Percentiles rank a stretch among this genome's conserved stretches.
Conservation (phyloP, 805 yeast species). For the Metschnikowia santaceciliae region DNA sequence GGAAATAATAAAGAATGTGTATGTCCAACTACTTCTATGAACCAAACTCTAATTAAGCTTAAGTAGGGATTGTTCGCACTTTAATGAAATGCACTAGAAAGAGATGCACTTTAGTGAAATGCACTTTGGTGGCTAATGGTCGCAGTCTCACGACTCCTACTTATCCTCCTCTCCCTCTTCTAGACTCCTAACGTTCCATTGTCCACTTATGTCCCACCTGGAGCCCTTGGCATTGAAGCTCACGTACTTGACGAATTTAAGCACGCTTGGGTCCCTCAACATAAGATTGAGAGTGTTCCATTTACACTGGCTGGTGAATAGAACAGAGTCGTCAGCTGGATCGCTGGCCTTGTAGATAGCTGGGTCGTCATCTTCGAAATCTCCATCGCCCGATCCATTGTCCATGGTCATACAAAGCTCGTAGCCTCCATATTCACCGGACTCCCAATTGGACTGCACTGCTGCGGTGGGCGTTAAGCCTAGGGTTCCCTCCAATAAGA, state of each 20-base stretch:
- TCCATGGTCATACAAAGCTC: conserved; percentile 80
- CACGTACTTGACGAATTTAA: conserved; percentile 89
- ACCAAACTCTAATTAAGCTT: too few relatives aligned
- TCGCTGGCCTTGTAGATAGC: conserved; percentile 64
- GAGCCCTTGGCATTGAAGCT: conserved; percentile 85
- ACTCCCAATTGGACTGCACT: conserved; percentile 68
- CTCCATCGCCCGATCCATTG: conserved; percentile 43
- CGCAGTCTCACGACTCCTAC: too few relatives aligned
- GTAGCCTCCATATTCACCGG: conserved; percentile 92
- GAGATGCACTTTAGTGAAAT: too few relatives aligned
- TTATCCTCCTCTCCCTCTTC: conserved; percentile 33
- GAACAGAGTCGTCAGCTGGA: conserved; percentile 66
- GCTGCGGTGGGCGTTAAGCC: conserved; percentile 66
- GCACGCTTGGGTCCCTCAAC: conserved; percentile 78
- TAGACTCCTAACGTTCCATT: conserved; percentile 65
- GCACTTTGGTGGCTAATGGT: too few relatives aligned
- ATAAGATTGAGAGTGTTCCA: conserved; percentile 80
- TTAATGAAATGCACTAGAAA: too few relatives aligned
- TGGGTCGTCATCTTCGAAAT: conserved; percentile 65
- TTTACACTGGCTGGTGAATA: conserved; percentile 72
- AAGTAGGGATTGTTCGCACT: too few relatives aligned
- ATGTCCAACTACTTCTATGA: too few relatives aligned
- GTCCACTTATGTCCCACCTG: conserved; percentile 83
- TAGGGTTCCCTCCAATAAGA: conserved; percentile 72
- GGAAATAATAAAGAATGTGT: too few relatives aligned